Percentiles rank a stretch among this genome's conserved stretches.
phyloP scores from a whole-genome alignment of 208 protist species.

The Leishmania braziliensis region DNA sequence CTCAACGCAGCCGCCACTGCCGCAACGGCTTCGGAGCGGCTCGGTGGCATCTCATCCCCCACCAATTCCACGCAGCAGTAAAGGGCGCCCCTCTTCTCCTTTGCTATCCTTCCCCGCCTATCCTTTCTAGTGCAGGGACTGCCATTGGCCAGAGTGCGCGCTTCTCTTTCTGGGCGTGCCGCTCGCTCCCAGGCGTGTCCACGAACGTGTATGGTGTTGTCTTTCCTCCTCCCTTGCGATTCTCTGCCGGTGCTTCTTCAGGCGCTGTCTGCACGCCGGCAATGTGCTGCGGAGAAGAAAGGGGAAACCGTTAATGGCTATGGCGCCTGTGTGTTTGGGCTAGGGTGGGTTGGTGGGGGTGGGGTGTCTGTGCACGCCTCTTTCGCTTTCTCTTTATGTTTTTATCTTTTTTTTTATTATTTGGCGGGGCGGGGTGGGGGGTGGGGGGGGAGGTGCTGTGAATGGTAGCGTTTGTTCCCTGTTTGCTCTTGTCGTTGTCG shows the following conservation, averaged over 20 bases:
- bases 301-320: too few species aligned
- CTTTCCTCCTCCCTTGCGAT: background rate
- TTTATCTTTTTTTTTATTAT: background rate
- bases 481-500: constrained; percentile 4
- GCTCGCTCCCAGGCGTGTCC: background rate
- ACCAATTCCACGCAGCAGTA: background rate
- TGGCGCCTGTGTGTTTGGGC: too few species aligned
- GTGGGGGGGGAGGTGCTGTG: background rate
- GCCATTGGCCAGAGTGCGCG: background rate
- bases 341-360: too few species aligned
- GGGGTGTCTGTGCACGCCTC: too few species aligned
- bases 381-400: background rate
- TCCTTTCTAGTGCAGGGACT: constrained; percentile 2
- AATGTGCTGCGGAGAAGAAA: too few species aligned
- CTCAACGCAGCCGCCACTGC: constrained; percentile 12
- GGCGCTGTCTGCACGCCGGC: too few species aligned
- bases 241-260: background rate
- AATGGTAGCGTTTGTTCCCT: background rate
- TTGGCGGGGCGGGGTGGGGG: too few species aligned
- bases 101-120: background rate
- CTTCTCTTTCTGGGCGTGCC: background rate
- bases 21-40: constrained; percentile 3
- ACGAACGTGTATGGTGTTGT: constrained; percentile 2
- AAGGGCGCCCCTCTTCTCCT: background rate
- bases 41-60: constrained; percentile 4